Conservation (phyloP, 176 grass and related monocot species). For the Ananas comosus region DNA sequence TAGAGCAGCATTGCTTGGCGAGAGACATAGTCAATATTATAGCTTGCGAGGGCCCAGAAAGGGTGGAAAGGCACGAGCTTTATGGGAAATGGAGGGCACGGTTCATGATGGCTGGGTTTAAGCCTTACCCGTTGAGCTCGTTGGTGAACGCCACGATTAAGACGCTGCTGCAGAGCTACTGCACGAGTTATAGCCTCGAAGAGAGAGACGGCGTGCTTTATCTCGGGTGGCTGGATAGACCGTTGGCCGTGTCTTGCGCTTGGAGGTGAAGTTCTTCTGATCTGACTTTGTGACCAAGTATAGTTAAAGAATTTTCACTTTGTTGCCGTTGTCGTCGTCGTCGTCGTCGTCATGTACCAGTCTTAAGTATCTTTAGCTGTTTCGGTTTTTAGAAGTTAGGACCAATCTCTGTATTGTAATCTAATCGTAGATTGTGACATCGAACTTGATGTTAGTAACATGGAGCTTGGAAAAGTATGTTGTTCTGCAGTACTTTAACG, state of each 20-base stretch:
- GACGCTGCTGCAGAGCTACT: conserved; percentile 74
- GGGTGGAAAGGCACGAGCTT: conserved; percentile 73
- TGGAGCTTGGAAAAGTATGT: background rate
- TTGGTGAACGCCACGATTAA: conserved; percentile 82
- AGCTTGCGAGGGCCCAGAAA: conserved; percentile 75
- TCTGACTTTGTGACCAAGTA: conserved; percentile 14
- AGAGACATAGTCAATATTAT: conserved; percentile 83
- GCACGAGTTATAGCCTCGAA: conserved; percentile 56
- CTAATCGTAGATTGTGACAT: background rate
- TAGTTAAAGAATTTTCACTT: background rate
- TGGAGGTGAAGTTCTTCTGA: conserved; percentile 51
- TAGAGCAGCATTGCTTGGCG: conserved; percentile 92
- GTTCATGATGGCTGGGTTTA: conserved; percentile 81
- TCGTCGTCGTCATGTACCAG: background rate
- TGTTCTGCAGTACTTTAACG: background rate
- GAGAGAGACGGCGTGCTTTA: conserved; percentile 76
- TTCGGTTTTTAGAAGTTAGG: background rate
- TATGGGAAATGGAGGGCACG: conserved; percentile 89
- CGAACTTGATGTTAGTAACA: background rate
- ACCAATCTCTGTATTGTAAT: conserved; percentile 1
- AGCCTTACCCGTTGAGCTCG: conserved; percentile 56
- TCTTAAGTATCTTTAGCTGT: background rate
- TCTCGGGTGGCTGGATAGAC: conserved; percentile 79
- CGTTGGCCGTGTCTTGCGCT: conserved; percentile 68
- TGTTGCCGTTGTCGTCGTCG: background rate